A percentile compares a stretch with the other conserved stretches of the same genome.
These are phyloP conservation scores for Samsoniella hepiali DNA, from an alignment of 2,329 filamentous ascomycete species.

Conservation along the genomic window DNA sequence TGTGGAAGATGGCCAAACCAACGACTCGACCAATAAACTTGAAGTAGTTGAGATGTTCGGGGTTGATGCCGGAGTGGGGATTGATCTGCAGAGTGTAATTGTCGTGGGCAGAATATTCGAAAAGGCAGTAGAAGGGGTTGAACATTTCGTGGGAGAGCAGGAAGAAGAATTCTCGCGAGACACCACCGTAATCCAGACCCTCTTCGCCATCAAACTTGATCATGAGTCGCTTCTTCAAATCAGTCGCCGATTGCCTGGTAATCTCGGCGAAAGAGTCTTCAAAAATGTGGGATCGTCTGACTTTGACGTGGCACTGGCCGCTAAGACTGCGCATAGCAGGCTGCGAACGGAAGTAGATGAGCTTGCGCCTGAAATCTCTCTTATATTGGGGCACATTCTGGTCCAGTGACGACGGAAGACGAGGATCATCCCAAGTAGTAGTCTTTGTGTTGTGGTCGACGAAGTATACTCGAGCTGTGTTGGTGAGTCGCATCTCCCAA, in stretches of 20 bases:
- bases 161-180: slow-evolving; percentile 99
- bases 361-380: slow-evolving; percentile 94
- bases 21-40: slow-evolving; percentile 99
- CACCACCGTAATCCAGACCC: slow-evolving; percentile 93
- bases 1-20: slow-evolving; percentile 94
- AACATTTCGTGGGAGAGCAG: slow-evolving; percentile 99
- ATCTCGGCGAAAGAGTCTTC: slow-evolving; percentile 99
- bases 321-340: slow-evolving; percentile 92
- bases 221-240: slow-evolving; percentile 98
- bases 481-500: slow-evolving; percentile 99
- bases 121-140: slow-evolving; percentile 98
- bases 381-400: slow-evolving; percentile 99
- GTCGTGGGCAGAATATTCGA: slow-evolving; percentile 99
- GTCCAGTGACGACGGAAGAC: slow-evolving; percentile 90
- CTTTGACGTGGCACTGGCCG: slow-evolving; percentile 97
- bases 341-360: slow-evolving; percentile 99
- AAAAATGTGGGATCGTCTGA: slow-evolving; percentile 93
- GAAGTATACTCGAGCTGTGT: slow-evolving; percentile 96
- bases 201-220: slow-evolving; percentile 99
- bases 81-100: slow-evolving; percentile 99
- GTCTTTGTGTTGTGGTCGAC: slow-evolving; percentile 99
- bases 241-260: slow-evolving; percentile 89
- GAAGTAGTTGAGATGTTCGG: slow-evolving; percentile 99
- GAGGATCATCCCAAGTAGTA: slow-evolving; percentile 97
- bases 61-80: slow-evolving; percentile 97